phyloP scores from a whole-genome alignment of 2,329 filamentous ascomycete genomes.

The Pseudogymnoascus sp. region DNA sequence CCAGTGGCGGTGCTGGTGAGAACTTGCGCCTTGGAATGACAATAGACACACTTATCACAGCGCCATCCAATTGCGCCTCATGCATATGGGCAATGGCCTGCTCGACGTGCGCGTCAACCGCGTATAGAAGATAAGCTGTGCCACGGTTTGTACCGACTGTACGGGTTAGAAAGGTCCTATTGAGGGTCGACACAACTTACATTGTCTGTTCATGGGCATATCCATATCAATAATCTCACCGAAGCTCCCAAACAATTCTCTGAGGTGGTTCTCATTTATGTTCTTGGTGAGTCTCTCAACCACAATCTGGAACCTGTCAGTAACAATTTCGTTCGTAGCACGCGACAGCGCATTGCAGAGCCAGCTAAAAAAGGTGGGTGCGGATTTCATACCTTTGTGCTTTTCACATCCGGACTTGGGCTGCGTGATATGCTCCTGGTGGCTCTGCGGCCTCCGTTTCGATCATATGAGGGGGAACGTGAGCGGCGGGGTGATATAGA shows the following conservation, averaged over 20 bases:
- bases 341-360: conserved; percentile 13
- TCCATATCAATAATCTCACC: conserved; percentile 82
- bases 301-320: conserved; percentile 60
- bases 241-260: conserved; percentile 87
- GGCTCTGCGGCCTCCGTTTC: conserved; percentile 28
- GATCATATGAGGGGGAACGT: conserved; percentile 24
- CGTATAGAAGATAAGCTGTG: conserved; percentile 86
- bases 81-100: conserved; percentile 94
- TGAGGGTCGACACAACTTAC: conserved; percentile 44
- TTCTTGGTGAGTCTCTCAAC: conserved; percentile 96
- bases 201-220: conserved; percentile 79
- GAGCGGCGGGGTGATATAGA: conserved; percentile 29
- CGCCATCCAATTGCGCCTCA: conserved; percentile 62
- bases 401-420: conserved; percentile 35
- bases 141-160: conserved; percentile 83
- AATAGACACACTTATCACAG: conserved; percentile 31
- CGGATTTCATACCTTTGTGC: conserved; percentile 43
- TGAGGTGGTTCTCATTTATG: conserved; percentile 78
- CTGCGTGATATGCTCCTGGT: conserved; percentile 23
- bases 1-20: conserved; percentile 68
- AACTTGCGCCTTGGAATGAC: conserved; percentile 50
- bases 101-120: conserved; percentile 71
- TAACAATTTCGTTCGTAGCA: conserved; percentile 14
- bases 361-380: background rate
- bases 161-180: conserved; percentile 19